Evolutionary conservation across 2,329 filamentous ascomycete species (phyloP), one percentile per base, ranked within the genome.

Genomic region (Ophiocordyceps unilateralis): DNA sequence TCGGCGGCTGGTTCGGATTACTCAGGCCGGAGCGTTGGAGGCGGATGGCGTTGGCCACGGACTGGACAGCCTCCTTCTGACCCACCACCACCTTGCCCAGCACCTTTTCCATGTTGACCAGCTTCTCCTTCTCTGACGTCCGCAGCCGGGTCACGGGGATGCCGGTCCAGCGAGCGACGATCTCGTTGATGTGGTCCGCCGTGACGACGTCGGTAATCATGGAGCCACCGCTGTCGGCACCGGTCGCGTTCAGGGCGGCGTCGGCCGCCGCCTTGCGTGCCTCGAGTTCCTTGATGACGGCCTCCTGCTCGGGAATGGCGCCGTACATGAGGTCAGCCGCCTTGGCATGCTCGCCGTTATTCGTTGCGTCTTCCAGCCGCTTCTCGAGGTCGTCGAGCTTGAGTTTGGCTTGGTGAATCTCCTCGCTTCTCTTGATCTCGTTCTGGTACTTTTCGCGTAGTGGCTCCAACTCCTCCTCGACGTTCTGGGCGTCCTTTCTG

Each of bases 151-250:
- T 96, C 46, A 98, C 86, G 1, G 91, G 91, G 52, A 98, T 98
- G 49, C 91, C 91, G n/a, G 91, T 98, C 85, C 88, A 95, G 47
- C 87, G 81, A 43, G 83, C 83, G 43, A 98, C 91, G 47, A 98
- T 98, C 58, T 96, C 89, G 59, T 98, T 96, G 71, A 98, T 98
- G 61, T 98, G 88, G 50, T 98, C 91, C 11, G 88, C 87, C 6
- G 91, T 91, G 50, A 98, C 91, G 40, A 91, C 76, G 58, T 98
- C 91, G 3, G 88, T 93, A 43, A 96, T 74, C 60, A 96, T 80
- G 21, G 84, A 76, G 43, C 78, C 76, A 44, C 75, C 74, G 4
- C 69, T 62, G 30, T 83, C 83, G 23, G 66, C 64, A 24, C 65
- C 66, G 10, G 58, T 60, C 6, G 67, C 64, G 52, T 68, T 77